phyloP scores from a whole-genome alignment of 768 basidiomycete genomes.

The Suillus occidentalis region DNA sequence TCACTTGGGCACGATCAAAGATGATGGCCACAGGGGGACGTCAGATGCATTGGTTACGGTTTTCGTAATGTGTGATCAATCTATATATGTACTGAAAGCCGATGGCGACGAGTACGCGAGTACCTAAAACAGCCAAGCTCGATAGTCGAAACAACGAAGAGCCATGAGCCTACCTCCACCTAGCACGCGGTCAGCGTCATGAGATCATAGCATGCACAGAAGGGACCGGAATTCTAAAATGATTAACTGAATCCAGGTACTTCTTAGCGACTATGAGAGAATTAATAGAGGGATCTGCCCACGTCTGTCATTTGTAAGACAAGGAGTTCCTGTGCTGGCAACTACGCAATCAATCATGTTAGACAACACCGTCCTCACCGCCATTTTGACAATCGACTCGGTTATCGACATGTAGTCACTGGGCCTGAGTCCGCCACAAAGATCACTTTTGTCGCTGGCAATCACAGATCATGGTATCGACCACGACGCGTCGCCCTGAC shows the following conservation, averaged over 20 bases:
- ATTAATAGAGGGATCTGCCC: constrained; percentile 4
- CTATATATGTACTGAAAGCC: neutral
- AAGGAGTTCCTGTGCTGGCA: neutral
- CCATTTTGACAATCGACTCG: neutral
- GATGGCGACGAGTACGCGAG: neutral
- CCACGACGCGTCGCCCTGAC: neutral
- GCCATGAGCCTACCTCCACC: neutral
- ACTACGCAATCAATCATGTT: neutral
- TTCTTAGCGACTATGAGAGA: neutral
- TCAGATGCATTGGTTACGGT: neutral
- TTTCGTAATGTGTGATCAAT: neutral
- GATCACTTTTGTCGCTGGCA: neutral
- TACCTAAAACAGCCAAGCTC: neutral
- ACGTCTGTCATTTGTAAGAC: constrained; percentile 5
- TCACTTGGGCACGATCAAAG: neutral
- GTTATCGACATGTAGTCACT: no score
- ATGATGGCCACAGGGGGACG: neutral
- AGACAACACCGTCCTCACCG: neutral
- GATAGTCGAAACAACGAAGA: neutral
- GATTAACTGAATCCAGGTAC: neutral
- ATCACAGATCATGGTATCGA: neutral
- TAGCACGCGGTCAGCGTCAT: neutral
- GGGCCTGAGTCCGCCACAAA: no score
- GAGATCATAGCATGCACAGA: neutral
- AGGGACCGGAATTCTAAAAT: neutral